Percentiles rank a stretch among this genome's conserved stretches.
phyloP scores from a whole-genome alignment of 495 filamentous ascomycete species.

The Neurospora tetraspora region DNA sequence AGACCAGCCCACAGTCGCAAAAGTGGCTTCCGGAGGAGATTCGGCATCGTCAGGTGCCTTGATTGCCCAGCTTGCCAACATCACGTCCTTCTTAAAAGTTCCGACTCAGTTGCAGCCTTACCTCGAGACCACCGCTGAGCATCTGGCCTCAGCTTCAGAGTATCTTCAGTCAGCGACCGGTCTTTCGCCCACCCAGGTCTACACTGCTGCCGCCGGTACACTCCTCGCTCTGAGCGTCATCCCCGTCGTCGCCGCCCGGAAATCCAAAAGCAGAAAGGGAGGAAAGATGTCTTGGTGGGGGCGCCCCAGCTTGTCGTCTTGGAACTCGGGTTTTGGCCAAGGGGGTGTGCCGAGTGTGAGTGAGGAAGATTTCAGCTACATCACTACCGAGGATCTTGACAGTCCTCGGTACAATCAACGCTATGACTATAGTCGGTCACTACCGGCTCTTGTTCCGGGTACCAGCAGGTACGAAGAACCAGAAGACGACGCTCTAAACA shows the following conservation, averaged over 20 bases:
- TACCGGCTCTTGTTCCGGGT: slow-evolving; percentile 15
- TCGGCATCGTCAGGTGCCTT: slow-evolving; percentile 44
- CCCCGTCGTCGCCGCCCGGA: slow-evolving; percentile 38
- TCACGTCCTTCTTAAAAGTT: slow-evolving; percentile 27
- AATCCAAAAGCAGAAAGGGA: slow-evolving; percentile 8
- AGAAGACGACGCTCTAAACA: slow-evolving; percentile 68
- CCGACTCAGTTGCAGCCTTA: slow-evolving; percentile 38
- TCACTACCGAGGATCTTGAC: slow-evolving; percentile 56
- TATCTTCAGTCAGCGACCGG: slow-evolving; percentile 43
- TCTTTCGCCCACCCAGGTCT: slow-evolving; percentile 34
- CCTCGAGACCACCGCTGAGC: slow-evolving; percentile 31
- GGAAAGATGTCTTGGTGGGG: slow-evolving; percentile 54
- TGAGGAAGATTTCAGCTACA: slow-evolving; percentile 74
- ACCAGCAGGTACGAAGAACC: slow-evolving; percentile 14
- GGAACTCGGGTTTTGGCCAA: slow-evolving; percentile 39
- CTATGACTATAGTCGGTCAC: background rate
- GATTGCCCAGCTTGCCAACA: slow-evolving; percentile 31
- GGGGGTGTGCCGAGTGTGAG: slow-evolving; percentile 49
- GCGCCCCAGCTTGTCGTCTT: slow-evolving; percentile 46
- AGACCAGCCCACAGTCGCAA: slow-evolving; percentile 33
- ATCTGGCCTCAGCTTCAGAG: slow-evolving; percentile 44
- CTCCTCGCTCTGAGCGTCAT: slow-evolving; percentile 38
- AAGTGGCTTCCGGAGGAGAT: slow-evolving; percentile 44
- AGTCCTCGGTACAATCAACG: slow-evolving; percentile 14
- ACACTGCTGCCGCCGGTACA: slow-evolving; percentile 33